Percentiles rank a stretch among this genome's conserved stretches.
Evolutionary conservation across 1,284 basidiomycete species (phyloP).

Genomic region (Leccinum discolor): DNA sequence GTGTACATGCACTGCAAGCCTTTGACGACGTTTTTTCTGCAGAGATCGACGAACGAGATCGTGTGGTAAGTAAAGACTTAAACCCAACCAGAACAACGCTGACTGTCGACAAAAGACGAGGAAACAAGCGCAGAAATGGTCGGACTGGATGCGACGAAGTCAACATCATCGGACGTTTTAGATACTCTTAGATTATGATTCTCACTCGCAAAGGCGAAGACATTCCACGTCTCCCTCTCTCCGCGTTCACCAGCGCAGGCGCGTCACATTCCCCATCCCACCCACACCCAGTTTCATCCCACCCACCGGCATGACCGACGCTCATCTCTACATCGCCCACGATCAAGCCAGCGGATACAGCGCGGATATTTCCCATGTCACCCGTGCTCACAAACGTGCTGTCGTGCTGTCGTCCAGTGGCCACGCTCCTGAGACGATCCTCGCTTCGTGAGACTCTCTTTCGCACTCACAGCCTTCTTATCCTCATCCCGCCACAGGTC

Average conservation of each 20-base stretch:
- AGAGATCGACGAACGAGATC: constrained; percentile 37
- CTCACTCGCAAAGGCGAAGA: constrained; percentile 56
- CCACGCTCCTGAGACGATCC: constrained; percentile 10
- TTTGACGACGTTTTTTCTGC: constrained; percentile 55
- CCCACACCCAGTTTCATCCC: constrained; percentile 73
- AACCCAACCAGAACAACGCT: no score
- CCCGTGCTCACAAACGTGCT: constrained; percentile 38
- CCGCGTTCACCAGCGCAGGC: constrained; percentile 53
- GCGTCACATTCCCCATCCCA: constrained; percentile 61
- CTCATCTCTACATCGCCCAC: constrained; percentile 46
- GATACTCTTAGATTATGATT: constrained; percentile 6
- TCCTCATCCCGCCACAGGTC: constrained; percentile 20
- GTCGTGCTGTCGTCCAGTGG: constrained; percentile 32
- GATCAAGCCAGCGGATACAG: constrained; percentile 47
- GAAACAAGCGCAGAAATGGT: constrained; percentile 28
- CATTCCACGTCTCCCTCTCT: constrained; percentile 67
- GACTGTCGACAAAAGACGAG: constrained; percentile 11
- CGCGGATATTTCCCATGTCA: constrained; percentile 39
- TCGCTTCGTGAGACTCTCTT: constrained; percentile 21
- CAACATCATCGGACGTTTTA: background rate
- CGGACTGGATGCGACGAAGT: constrained; percentile 28
- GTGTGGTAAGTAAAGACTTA: constrained; percentile 25
- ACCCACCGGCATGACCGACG: constrained; percentile 61
- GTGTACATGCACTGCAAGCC: constrained; percentile 49
- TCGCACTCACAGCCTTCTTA: constrained; percentile 1